Conservation (phyloP, 768 basidiomycete species). For the Dendrothele bispora region DNA sequence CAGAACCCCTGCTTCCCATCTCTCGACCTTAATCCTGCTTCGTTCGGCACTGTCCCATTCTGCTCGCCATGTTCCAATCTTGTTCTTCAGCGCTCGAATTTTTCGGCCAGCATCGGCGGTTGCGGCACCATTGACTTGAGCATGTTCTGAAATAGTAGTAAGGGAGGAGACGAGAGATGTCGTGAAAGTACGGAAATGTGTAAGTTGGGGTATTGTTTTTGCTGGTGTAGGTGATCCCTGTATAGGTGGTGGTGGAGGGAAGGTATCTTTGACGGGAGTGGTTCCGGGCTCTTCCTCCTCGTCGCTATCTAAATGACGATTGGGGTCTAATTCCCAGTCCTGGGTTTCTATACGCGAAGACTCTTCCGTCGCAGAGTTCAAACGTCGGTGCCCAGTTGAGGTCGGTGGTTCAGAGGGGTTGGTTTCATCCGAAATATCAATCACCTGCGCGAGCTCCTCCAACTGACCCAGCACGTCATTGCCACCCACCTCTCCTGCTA, state of each 20-base stretch:
- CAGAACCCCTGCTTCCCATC: slow-evolving; percentile 70
- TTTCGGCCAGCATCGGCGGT: slow-evolving; percentile 85
- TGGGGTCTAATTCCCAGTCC: slow-evolving; percentile 66
- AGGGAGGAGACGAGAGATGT: slow-evolving; percentile 74
- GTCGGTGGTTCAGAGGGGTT: slow-evolving; percentile 21
- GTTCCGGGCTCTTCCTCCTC: slow-evolving; percentile 46
- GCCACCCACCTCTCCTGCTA: slow-evolving; percentile 77
- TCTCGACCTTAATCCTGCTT: slow-evolving; percentile 72
- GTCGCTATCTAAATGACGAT: slow-evolving; percentile 42
- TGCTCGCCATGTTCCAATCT: slow-evolving; percentile 73
- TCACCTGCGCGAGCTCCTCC: slow-evolving; percentile 56
- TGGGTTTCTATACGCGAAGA: slow-evolving; percentile 30
- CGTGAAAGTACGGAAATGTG: slow-evolving; percentile 72
- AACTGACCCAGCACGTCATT: slow-evolving; percentile 68
- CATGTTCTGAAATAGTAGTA: slow-evolving; percentile 79
- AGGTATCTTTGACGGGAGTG: slow-evolving; percentile 60
- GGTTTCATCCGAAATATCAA: slow-evolving; percentile 38
- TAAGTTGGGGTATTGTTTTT: slow-evolving; percentile 62
- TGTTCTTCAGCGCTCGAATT: slow-evolving; percentile 83
- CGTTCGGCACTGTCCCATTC: slow-evolving; percentile 87
- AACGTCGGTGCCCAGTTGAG: slow-evolving; percentile 23
- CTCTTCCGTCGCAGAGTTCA: slow-evolving; percentile 30
- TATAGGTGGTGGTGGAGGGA: slow-evolving; percentile 48
- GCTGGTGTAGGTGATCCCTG: slow-evolving; percentile 56
- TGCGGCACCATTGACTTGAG: slow-evolving; percentile 84